These are phyloP conservation scores for Psilocybe cubensis DNA, from an alignment of 768 basidiomycete genomes.

Conservation along the genomic window DNA sequence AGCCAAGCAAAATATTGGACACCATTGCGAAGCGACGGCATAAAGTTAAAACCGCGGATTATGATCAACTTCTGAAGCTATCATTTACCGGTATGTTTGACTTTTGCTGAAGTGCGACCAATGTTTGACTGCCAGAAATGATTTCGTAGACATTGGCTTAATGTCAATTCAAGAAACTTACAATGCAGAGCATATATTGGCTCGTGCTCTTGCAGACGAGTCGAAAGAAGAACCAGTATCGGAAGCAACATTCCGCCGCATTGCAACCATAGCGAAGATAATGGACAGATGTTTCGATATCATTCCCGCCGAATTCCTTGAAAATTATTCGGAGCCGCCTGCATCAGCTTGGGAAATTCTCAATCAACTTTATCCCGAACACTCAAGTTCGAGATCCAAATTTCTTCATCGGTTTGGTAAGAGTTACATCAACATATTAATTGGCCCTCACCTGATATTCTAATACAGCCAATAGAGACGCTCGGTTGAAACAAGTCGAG, in stretches of 20 bases:
- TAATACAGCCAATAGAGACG: too few relatives aligned
- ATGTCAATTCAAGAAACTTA: background rate
- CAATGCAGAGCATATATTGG: background rate
- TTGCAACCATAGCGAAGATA: background rate
- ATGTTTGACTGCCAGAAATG: too few relatives aligned
- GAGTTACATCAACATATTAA: background rate
- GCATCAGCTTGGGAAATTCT: background rate
- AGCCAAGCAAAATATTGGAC: too few relatives aligned
- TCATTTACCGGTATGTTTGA: too few relatives aligned
- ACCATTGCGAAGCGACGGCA: too few relatives aligned
- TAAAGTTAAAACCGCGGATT: too few relatives aligned
- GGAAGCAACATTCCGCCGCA: background rate
- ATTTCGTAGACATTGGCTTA: background rate
- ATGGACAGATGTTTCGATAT: background rate
- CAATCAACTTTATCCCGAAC: background rate
- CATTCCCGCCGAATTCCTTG: background rate
- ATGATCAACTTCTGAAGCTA: too few relatives aligned
- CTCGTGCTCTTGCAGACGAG: background rate
- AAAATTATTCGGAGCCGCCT: background rate
- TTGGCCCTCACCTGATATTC: too few relatives aligned
- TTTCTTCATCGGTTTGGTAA: background rate
- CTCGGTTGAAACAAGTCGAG: too few relatives aligned
- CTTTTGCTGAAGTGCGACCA: too few relatives aligned
- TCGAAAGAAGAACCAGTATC: background rate
- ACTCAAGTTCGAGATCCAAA: background rate